Percentiles rank a stretch among this genome's conserved stretches.
phyloP scores from a whole-genome alignment of 805 yeast genomes.

The Candida fluviatilis region DNA sequence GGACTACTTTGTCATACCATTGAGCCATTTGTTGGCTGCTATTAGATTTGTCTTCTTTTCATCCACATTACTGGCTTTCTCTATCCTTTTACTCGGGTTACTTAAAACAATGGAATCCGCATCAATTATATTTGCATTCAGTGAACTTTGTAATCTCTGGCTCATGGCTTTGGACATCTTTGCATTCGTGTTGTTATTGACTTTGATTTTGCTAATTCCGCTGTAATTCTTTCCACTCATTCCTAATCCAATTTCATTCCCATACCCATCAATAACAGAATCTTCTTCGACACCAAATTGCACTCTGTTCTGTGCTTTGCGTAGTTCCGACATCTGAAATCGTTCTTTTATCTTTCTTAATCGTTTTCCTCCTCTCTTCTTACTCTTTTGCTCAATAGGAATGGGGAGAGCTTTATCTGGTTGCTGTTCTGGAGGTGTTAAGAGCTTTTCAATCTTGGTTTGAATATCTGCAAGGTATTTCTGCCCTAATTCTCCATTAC shows the following conservation, averaged over 20 bases:
- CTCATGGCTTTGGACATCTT: constrained; percentile 61
- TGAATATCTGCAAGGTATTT: constrained; percentile 58
- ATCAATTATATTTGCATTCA: constrained; percentile 5
- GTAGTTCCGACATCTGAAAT: constrained; percentile 73
- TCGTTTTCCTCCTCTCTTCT: constrained; percentile 82
- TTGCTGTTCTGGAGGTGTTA: constrained; percentile 69
- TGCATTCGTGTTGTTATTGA: constrained; percentile 48
- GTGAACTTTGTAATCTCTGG: constrained; percentile 31
- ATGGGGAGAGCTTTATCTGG: constrained; percentile 62
- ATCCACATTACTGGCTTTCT: background rate
- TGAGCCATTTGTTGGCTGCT: constrained; percentile 16
- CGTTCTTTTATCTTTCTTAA: constrained; percentile 78
- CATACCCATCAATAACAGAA: constrained; percentile 57
- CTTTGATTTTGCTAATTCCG: constrained; percentile 22
- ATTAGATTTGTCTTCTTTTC: background rate
- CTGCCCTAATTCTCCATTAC: constrained; percentile 52
- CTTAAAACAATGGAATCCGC: constrained; percentile 14
- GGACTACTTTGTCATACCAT: constrained; percentile 14
- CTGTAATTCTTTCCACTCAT: constrained; percentile 44
- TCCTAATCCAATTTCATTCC: constrained; percentile 82
- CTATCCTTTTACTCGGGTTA: constrained; percentile 2
- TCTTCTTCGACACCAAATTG: constrained; percentile 76
- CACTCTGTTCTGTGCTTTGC: constrained; percentile 80
- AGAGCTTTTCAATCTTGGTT: constrained; percentile 62
- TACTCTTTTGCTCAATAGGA: constrained; percentile 72